A percentile compares a stretch with the other conserved stretches of the same genome.
phyloP scores from a whole-genome alignment of 1,284 basidiomycete genomes.

The Rhodotorula sp. region DNA sequence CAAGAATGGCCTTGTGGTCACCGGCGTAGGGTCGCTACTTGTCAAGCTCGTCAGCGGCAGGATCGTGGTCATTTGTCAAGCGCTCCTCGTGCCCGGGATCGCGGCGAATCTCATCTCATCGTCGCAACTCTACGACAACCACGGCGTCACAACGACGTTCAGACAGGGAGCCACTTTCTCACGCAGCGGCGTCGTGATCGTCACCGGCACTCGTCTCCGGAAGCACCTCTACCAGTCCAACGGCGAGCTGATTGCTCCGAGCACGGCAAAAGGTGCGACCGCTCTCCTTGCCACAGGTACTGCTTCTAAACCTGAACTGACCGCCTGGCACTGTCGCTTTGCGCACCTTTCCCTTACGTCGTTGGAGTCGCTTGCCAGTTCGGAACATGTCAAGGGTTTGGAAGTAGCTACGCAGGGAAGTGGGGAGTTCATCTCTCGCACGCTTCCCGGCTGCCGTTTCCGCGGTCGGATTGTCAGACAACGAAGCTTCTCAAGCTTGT shows the following conservation, averaged over 20 bases:
- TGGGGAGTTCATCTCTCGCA: too few relatives aligned
- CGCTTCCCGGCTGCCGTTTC: too few relatives aligned
- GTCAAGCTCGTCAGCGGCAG: not conserved
- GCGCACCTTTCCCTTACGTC: too few relatives aligned
- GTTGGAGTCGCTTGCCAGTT: too few relatives aligned
- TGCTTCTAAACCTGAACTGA: too few relatives aligned
- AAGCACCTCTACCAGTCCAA: constrained; percentile 6
- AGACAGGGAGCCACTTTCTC: not conserved
- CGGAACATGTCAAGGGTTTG: too few relatives aligned
- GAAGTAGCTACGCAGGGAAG: too few relatives aligned
- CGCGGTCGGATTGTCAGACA: too few relatives aligned
- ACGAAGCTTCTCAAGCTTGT: constrained; percentile 40
- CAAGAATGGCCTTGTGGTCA: not conserved
- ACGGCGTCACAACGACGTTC: not conserved
- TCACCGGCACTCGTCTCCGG: constrained; percentile 3
- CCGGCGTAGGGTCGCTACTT: not conserved
- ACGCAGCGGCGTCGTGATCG: not conserved
- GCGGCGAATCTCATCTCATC: not conserved
- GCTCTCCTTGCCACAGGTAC: too few relatives aligned
- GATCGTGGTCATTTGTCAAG: not conserved
- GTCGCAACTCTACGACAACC: not conserved
- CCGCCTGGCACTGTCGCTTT: too few relatives aligned
- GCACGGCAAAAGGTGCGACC: not conserved
- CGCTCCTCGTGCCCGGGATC: constrained; percentile 3
- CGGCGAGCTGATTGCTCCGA: not conserved